Conservation (phyloP, 805 yeast genomes). For the Wickerhamiella domercqiae region DNA sequence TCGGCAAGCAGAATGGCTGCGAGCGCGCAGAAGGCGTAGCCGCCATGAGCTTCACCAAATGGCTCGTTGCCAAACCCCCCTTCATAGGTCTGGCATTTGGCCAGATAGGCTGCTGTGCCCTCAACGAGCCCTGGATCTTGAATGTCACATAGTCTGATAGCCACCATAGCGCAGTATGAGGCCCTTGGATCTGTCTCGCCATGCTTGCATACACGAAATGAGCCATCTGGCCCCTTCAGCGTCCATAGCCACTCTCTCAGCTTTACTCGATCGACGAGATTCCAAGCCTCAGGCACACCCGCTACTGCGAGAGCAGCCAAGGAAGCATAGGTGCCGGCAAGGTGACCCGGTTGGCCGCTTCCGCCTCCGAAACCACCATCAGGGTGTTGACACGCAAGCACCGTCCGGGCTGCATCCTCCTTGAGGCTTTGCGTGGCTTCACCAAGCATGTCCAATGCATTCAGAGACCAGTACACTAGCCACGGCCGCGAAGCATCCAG, state of each 20-base stretch:
- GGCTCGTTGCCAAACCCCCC: constrained; percentile 91
- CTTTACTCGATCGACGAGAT: constrained; percentile 29
- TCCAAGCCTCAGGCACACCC: constrained; percentile 30
- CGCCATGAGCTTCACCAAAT: constrained; percentile 88
- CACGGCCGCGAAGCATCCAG: constrained; percentile 88
- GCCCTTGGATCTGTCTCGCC: constrained; percentile 81
- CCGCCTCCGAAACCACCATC: constrained; percentile 83
- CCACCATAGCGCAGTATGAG: constrained; percentile 65
- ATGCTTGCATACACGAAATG: constrained; percentile 53
- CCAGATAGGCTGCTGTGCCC: constrained; percentile 45
- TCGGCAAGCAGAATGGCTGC: constrained; percentile 39
- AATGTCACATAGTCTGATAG: constrained; percentile 26
- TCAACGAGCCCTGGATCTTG: constrained; percentile 39
- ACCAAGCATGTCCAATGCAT: constrained; percentile 34
- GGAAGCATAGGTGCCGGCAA: constrained; percentile 74
- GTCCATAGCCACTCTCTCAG: constrained; percentile 50
- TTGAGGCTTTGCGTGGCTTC: constrained; percentile 18
- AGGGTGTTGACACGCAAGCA: constrained; percentile 22
- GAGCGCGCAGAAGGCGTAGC: constrained; percentile 83
- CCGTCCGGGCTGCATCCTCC: constrained; percentile 18
- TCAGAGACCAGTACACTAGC: constrained; percentile 74
- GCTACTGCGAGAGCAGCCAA: constrained; percentile 43
- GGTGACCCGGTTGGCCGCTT: constrained; percentile 60
- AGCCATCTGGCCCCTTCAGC: constrained; percentile 55
- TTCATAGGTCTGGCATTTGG: constrained; percentile 71